Base-by-base conservation (phyloP, 2,329 filamentous ascomycete species). In the Curvularia lunata region DNA sequence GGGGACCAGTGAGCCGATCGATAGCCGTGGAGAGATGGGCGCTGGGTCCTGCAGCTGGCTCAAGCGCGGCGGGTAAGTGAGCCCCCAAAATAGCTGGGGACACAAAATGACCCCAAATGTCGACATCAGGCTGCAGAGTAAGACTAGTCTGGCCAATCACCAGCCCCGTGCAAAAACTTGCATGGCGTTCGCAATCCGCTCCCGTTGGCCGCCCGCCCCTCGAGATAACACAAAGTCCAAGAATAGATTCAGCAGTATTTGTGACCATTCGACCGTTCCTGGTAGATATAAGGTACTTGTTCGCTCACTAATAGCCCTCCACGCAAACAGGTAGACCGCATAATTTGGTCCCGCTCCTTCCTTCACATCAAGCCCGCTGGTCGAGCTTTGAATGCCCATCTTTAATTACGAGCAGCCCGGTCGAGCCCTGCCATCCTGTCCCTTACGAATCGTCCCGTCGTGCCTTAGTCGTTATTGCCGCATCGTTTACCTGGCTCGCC, bases 321-420 rank as follows among this genome's bases (percentile, higher is more conserved):
- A 59, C 57, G 67, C 65, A 66, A 63, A 21, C 58, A 73, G 71
- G 66, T 71, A 77, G 72, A 77, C 72, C 77, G 75, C 78, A 77
- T 81, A 82, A 82, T 82, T 81, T 80, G 76, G 75, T 77, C 69
- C 68, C 63, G 61, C 66, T 70, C 63, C 69, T 73, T 75, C 71
- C 72, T 75, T 72, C 68, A 70, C 66, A 69, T 71, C 72, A 76
- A 75, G 78, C 77, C 77, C 75, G 80, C 80, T 77, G 79, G 80
- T 76, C 79, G 80, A 78, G 77, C 79, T 80, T 77, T 72, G 74
- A 69, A 75, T 78, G 80, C 77, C 78, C 69, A 78, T 80, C 77
- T 78, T 77, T 77, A 77, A 77, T 77, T 77, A 75, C 71, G 71
- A 74, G 71, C 69, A 74, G 68, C 74, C 74, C 67, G 73, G 74